Evolutionary conservation across 192 early-diverging fungal genomes (phyloP).

Genomic region (Coemansia erecta): DNA sequence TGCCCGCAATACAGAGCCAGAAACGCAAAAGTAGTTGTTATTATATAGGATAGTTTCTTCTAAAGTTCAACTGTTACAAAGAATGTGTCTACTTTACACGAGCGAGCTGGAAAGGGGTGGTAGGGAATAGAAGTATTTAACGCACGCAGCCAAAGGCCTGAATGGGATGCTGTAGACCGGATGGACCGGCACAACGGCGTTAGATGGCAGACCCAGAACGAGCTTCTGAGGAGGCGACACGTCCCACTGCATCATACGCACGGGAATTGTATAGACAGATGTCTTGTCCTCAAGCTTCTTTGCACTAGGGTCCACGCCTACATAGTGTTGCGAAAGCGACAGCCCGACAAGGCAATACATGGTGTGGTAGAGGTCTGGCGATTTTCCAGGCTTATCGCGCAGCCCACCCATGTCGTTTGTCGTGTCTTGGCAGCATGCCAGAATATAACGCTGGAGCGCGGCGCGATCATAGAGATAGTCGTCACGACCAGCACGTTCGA

Average conservation of each 20-base stretch:
- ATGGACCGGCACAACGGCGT: slow-evolving; percentile 36
- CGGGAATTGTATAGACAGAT: slow-evolving; percentile 37
- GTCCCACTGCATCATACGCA: slow-evolving; percentile 51
- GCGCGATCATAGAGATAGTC: slow-evolving; percentile 51
- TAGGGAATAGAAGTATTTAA: slow-evolving; percentile 45
- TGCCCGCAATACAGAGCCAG: background rate
- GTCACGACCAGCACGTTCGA: slow-evolving; percentile 45
- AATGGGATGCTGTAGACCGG: slow-evolving; percentile 42
- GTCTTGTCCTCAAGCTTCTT: slow-evolving; percentile 11
- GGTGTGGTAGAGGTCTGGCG: slow-evolving; percentile 91
- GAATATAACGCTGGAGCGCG: slow-evolving; percentile 82
- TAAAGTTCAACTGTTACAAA: background rate
- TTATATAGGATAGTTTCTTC: background rate
- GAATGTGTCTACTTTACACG: background rate
- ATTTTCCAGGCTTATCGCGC: slow-evolving; percentile 90
- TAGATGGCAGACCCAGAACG: slow-evolving; percentile 24
- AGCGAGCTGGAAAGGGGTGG: slow-evolving; percentile 24
- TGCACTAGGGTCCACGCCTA: slow-evolving; percentile 39
- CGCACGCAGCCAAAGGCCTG: slow-evolving; percentile 26
- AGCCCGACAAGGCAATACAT: slow-evolving; percentile 89
- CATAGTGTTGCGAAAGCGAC: slow-evolving; percentile 77
- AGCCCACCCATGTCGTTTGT: slow-evolving; percentile 64
- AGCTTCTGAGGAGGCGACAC: slow-evolving; percentile 10
- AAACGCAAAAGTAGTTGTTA: background rate
- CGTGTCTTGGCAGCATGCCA: slow-evolving; percentile 77